These are phyloP conservation scores for Tillandsia fasciculata DNA, from an alignment of 176 grass and related monocot species.

Conservation along the genomic window DNA sequence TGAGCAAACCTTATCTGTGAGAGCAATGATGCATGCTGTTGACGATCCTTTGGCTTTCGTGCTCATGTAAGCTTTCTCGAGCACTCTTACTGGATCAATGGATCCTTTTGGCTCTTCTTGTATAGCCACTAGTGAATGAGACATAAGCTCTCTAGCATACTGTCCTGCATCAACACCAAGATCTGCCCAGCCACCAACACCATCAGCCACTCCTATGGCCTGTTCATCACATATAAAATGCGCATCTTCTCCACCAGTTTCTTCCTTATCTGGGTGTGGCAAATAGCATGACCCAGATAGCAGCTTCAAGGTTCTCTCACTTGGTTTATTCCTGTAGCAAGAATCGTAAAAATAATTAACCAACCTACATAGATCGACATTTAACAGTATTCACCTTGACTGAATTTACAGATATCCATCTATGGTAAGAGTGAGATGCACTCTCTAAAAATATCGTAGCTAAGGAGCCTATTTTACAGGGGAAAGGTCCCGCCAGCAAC, in stretches of 20 bases:
- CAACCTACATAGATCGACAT: not conserved
- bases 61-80: conserved; percentile 77
- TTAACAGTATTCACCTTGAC: not conserved
- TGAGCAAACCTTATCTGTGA: conserved; percentile 57
- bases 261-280: conserved; percentile 93
- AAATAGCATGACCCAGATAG: conserved; percentile 85
- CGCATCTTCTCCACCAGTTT: conserved; percentile 90
- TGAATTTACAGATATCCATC: not conserved
- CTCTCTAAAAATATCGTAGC: too few species aligned
- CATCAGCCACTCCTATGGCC: conserved; percentile 91
- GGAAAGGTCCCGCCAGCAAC: too few species aligned
- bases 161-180: conserved; percentile 73
- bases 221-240: conserved; percentile 88
- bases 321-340: conserved; percentile 37
- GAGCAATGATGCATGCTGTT: conserved; percentile 92
- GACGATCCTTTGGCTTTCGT: conserved; percentile 91
- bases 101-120: conserved; percentile 62
- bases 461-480: too few species aligned
- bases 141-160: conserved; percentile 90
- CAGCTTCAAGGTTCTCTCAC: conserved; percentile 47
- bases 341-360: not conserved
- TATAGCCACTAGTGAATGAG: conserved; percentile 59
- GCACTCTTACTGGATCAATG: conserved; percentile 77
- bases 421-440: too few species aligned
- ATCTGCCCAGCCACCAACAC: conserved; percentile 96